Percentiles rank a stretch among this genome's conserved stretches.
phyloP scores from a whole-genome alignment of 768 basidiomycete genomes.

The Kwoniella shandongensis region DNA sequence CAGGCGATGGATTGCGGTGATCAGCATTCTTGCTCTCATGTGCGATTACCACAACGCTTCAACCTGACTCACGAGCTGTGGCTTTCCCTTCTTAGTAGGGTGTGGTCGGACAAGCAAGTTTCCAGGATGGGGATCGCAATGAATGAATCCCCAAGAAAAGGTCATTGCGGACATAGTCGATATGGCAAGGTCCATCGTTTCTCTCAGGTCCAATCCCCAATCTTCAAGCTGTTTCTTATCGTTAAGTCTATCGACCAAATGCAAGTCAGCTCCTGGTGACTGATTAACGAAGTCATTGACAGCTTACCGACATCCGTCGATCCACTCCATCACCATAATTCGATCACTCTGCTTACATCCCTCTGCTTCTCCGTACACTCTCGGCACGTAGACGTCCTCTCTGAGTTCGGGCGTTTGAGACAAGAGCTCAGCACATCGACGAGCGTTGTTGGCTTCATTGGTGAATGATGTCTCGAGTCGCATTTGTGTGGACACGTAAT shows the following conservation, averaged over 20 bases:
- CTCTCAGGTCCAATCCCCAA: slow-evolving; percentile 51
- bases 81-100: slow-evolving; percentile 59
- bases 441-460: slow-evolving; percentile 75
- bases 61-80: slow-evolving; percentile 52
- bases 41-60: not conserved
- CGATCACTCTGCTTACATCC: slow-evolving; percentile 60
- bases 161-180: slow-evolving; percentile 83
- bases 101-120: slow-evolving; percentile 66
- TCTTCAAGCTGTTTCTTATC: slow-evolving; percentile 52
- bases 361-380: slow-evolving; percentile 46
- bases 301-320: slow-evolving; percentile 51
- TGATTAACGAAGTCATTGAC: not conserved
- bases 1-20: slow-evolving; percentile 55
- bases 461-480: slow-evolving; percentile 79
- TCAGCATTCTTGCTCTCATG: slow-evolving; percentile 1
- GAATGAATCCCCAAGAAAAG: slow-evolving; percentile 83
- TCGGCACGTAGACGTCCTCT: slow-evolving; percentile 73
- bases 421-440: slow-evolving; percentile 67
- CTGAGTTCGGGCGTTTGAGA: slow-evolving; percentile 68
- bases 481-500: slow-evolving; percentile 69
- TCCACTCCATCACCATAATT: slow-evolving; percentile 59
- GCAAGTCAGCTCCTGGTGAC: not conserved
- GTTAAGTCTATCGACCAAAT: slow-evolving; percentile 44
- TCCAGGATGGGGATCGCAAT: slow-evolving; percentile 64
- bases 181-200: slow-evolving; percentile 80